A percentile compares a stretch with the other conserved stretches of the same genome.
These are phyloP conservation scores for Plasmodium blacklocki DNA, from an alignment of 169 alveolate species.

Conservation along the genomic window DNA sequence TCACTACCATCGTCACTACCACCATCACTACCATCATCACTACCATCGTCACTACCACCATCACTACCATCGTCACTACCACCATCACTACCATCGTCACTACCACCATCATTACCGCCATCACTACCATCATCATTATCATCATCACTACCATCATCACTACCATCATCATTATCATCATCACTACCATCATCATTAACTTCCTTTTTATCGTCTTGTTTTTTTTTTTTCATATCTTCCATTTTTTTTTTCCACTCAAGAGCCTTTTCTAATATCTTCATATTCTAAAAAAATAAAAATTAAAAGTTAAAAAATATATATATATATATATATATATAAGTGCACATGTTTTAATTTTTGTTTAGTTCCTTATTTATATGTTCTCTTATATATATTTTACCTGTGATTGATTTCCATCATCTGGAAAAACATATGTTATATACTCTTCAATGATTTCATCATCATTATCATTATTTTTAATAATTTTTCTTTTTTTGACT, in stretches of 20 bases:
- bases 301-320: not conserved
- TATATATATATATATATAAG: not conserved
- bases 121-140: not conserved
- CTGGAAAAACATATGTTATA: slow-evolving; percentile 85
- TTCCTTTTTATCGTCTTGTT: slow-evolving; percentile 12
- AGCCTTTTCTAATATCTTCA: slow-evolving; percentile 65
- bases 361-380: slow-evolving; percentile 68
- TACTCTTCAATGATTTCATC: slow-evolving; percentile 78
- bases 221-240: slow-evolving; percentile 27
- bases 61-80: not conserved
- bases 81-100: not conserved
- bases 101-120: not conserved
- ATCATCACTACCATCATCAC: not conserved
- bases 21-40: not conserved
- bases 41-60: not conserved
- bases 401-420: slow-evolving; percentile 83
- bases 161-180: not conserved
- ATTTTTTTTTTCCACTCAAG: slow-evolving; percentile 64
- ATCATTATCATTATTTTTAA: slow-evolving; percentile 75
- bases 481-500: slow-evolving; percentile 81
- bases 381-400: slow-evolving; percentile 2
- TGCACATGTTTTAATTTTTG: slow-evolving; percentile 25
- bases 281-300: slow-evolving; percentile 29
- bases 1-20: not conserved
- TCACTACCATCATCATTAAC: not conserved